These are phyloP conservation scores for Leucocoprinus birnbaumii DNA, from an alignment of 768 basidiomycete species.

Conservation along the genomic window DNA sequence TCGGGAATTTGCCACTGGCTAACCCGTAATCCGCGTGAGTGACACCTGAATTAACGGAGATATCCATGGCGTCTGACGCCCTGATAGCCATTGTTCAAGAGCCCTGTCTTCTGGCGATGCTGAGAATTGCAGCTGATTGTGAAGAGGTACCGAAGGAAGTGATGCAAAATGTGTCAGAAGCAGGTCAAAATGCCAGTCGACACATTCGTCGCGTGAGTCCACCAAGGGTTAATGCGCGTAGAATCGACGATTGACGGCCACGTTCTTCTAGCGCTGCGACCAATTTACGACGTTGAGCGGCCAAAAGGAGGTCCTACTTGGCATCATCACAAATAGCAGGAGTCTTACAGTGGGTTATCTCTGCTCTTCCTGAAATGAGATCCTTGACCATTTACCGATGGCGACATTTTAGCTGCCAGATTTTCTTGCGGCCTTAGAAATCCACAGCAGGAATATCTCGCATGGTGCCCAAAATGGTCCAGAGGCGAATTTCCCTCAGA, in stretches of 20 bases:
- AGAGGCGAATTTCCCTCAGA: slow-evolving; percentile 14
- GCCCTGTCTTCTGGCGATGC: slow-evolving; percentile 67
- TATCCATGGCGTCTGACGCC: slow-evolving; percentile 9
- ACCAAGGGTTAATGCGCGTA: not conserved
- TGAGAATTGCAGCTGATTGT: slow-evolving; percentile 58
- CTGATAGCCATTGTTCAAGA: slow-evolving; percentile 68
- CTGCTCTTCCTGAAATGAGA: not conserved
- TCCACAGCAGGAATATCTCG: slow-evolving; percentile 19
- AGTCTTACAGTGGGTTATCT: slow-evolving; percentile 49
- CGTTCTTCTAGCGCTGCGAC: slow-evolving; percentile 55
- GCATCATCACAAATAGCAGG: slow-evolving; percentile 43
- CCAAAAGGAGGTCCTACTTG: slow-evolving; percentile 41
- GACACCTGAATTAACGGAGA: not conserved
- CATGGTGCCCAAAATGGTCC: slow-evolving; percentile 4
- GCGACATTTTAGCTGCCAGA: slow-evolving; percentile 59
- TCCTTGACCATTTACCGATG: not conserved
- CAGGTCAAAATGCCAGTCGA: slow-evolving; percentile 42
- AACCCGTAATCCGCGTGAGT: slow-evolving; percentile 18
- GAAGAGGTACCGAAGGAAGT: slow-evolving; percentile 47
- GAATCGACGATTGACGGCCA: slow-evolving; percentile 9
- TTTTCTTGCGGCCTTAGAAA: slow-evolving; percentile 52
- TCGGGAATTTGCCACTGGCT: slow-evolving; percentile 19
- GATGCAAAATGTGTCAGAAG: slow-evolving; percentile 34
- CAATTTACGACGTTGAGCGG: slow-evolving; percentile 55
- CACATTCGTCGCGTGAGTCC: slow-evolving; percentile 40